Evolutionary conservation across 1,139 yeast genomes (phyloP), one percentile per base, ranked within the genome.

Genomic region (Magnusiomyces fungicola): DNA sequence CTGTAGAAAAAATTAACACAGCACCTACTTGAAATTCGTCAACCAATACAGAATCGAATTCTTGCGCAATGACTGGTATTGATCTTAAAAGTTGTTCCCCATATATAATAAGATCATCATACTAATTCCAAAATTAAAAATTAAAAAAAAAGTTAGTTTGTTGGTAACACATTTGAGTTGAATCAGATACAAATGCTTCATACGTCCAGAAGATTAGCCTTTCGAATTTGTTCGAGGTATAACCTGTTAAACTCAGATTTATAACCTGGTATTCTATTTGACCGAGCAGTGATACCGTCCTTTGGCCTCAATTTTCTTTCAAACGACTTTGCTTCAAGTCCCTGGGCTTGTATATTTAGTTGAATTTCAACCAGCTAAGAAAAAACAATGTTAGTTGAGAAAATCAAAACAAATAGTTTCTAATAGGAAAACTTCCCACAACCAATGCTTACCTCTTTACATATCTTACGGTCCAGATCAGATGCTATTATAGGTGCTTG

Each of bases 1-100:
- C 6, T 39, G 22, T 14, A 23, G 6, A 16, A 4, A 32, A 10
- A 30, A 16, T 3, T 24, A 23, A 43, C 23, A 3, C 16, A 19
- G 23, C 29, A 0, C 97, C 88, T 60, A n/a, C 97, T 67, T 92
- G 98, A 59, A 88, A 92, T 64, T 92, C 98, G 66, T 92, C 98
- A 3, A 92, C 88, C 23, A 92, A 69, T 0, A 89, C 90, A 58
- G 87, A 92, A 54, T 78, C 70, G 6, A 84, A 69, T 48, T 71
- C 68, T 1, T 70, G 68, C 21, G 83, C 69, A 19, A 80, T 76
- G 0, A 73, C 70, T 2, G 76, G 70, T 50, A 69, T 63, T 18
- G 61, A 55, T 1, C 68, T 58, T n/a, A 87, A 59, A 18, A 89
- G 65, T 10, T 68, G 62, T 54, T 73, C 69, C 36, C 89, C 75